These are phyloP conservation scores for Akanthomyces muscarius DNA, from an alignment of 2,329 filamentous ascomycete species.

Conservation along the genomic window DNA sequence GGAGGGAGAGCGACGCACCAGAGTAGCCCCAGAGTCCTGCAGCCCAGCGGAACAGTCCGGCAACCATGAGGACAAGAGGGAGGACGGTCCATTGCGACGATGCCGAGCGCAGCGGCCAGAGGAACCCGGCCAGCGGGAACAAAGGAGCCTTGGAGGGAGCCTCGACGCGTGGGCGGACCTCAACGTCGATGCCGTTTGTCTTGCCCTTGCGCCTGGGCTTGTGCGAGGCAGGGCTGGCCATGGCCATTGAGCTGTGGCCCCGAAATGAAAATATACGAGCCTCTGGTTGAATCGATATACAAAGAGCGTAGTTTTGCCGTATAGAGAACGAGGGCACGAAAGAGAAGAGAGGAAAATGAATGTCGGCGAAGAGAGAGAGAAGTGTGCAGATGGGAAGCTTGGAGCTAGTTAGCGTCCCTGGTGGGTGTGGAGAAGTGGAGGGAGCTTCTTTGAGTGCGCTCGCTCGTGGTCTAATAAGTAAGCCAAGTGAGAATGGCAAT, in stretches of 20 bases:
- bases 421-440: conserved; percentile 8
- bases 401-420: background rate
- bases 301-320: background rate
- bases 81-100: conserved; percentile 89
- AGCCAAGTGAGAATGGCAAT: background rate
- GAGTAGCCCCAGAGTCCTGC: conserved; percentile 94
- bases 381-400: conserved; percentile 15
- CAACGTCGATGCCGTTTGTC: conserved; percentile 42
- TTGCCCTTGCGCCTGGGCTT: conserved; percentile 57
- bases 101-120: conserved; percentile 84
- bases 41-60: conserved; percentile 90
- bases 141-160: conserved; percentile 58
- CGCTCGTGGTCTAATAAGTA: background rate
- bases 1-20: conserved; percentile 47
- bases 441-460: background rate
- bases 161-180: conserved; percentile 31
- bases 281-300: background rate
- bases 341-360: background rate
- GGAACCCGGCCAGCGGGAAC: conserved; percentile 88
- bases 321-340: background rate
- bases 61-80: conserved; percentile 81
- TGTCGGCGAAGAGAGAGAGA: background rate
- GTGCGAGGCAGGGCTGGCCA: conserved; percentile 53
- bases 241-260: conserved; percentile 29
- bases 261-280: background rate